A percentile compares a stretch with the other conserved stretches of the same genome.
These are phyloP conservation scores for Dicorynia guianensis DNA, from an alignment of 306 rosid genomes.

Conservation along the genomic window DNA sequence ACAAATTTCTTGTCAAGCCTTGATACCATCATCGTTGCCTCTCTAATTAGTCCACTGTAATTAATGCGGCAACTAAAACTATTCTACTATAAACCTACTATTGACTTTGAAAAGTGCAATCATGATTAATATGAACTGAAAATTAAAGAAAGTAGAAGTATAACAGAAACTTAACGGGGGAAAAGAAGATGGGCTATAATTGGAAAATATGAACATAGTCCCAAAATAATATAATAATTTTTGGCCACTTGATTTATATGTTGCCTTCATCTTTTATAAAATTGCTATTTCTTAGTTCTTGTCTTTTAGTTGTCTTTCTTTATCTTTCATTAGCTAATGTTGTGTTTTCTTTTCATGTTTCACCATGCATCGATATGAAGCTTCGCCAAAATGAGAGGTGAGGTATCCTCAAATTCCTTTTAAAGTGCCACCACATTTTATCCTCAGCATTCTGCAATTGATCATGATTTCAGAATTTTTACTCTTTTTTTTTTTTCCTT, in stretches of 20 bases:
- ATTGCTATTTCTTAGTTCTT: slow-evolving; percentile 32
- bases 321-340: slow-evolving; percentile 42
- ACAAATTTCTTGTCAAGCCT: not conserved
- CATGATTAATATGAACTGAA: slow-evolving; percentile 13
- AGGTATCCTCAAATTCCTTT: slow-evolving; percentile 45
- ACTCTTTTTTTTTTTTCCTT: slow-evolving; percentile 36
- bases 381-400: slow-evolving; percentile 93
- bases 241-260: not conserved
- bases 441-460: slow-evolving; percentile 18
- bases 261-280: slow-evolving; percentile 2
- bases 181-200: not conserved
- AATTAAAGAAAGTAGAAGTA: slow-evolving; percentile 8
- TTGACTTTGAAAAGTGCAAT: slow-evolving; percentile 4
- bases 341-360: slow-evolving; percentile 52
- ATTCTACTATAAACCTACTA: not conserved
- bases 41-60: not conserved
- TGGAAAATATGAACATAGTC: slow-evolving; percentile 17
- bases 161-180: not conserved
- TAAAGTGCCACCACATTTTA: slow-evolving; percentile 37
- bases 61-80: slow-evolving; percentile 12
- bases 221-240: slow-evolving; percentile 17
- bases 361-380: slow-evolving; percentile 54
- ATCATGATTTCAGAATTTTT: slow-evolving; percentile 6
- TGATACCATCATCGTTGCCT: not conserved
- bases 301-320: slow-evolving; percentile 46